phyloP scores from a whole-genome alignment of 75 land plant genomes.

The Cupressus sempervirens region DNA sequence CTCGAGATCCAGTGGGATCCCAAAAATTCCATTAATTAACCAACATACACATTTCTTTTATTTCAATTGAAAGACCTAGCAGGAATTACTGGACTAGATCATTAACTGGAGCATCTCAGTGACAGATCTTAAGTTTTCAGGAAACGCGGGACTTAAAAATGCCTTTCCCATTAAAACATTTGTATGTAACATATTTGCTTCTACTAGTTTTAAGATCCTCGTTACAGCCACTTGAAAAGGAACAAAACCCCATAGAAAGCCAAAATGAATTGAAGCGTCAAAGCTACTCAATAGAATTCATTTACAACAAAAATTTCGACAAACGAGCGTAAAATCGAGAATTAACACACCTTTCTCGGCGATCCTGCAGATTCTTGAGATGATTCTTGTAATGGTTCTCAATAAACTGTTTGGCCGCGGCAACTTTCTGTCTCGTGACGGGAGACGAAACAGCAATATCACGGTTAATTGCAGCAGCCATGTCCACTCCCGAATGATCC shows the following conservation, averaged over 20 bases:
- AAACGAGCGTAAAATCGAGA: neutral
- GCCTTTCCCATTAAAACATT: neutral
- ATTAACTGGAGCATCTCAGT: neutral
- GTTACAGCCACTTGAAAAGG: neutral
- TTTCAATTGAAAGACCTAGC: neutral
- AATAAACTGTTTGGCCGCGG: conserved; percentile 62
- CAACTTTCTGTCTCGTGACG: conserved; percentile 60
- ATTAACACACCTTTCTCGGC: conserved; percentile 50
- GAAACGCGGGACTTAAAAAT: neutral
- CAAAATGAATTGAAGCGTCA: neutral
- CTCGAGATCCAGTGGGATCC: too few species aligned
- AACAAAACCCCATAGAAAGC: neutral
- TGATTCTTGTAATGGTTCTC: conserved; percentile 65
- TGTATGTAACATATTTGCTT: neutral
- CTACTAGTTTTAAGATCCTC: too few species aligned
- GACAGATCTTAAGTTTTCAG: neutral
- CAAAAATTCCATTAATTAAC: neutral
- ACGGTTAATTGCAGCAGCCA: neutral
- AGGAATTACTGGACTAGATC: neutral
- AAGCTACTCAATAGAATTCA: neutral
- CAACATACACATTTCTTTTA: neutral
- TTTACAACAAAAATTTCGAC: neutral
- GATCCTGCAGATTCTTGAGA: conserved; percentile 58
- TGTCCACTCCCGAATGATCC: conserved; percentile 10
- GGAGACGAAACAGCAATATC: conserved; percentile 49